Evolutionary conservation across 2,329 filamentous ascomycete genomes (phyloP).

Genomic region (Cadophora luteo-olivacea): DNA sequence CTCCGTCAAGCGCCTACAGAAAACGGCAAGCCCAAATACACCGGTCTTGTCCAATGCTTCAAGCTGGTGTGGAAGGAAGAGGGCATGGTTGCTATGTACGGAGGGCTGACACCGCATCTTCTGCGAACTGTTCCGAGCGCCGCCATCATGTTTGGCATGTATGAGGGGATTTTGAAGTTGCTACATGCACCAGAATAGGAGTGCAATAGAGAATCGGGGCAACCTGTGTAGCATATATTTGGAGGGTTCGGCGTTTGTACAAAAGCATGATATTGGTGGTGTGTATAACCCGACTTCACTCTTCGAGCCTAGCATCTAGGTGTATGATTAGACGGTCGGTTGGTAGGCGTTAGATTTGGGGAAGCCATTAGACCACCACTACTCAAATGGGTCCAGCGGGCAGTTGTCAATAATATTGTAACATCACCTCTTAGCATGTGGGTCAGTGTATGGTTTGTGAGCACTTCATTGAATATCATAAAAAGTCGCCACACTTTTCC

Average conservation of each 20-base stretch:
- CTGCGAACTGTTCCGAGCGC: slow-evolving; percentile 90
- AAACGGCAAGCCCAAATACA: slow-evolving; percentile 80
- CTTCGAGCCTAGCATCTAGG: slow-evolving; percentile 17
- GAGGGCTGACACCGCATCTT: slow-evolving; percentile 89
- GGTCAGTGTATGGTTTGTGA: slow-evolving; percentile 9
- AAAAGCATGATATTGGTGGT: slow-evolving; percentile 17
- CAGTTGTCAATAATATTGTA: slow-evolving; percentile 20
- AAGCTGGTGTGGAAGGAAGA: slow-evolving; percentile 87
- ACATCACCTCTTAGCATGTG: slow-evolving; percentile 5
- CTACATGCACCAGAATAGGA: slow-evolving; percentile 41
- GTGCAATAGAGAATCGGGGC: slow-evolving; percentile 18
- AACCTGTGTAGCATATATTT: slow-evolving; percentile 28
- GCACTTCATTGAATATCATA: slow-evolving; percentile 18
- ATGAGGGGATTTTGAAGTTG: slow-evolving; percentile 47
- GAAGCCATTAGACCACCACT: slow-evolving; percentile 17
- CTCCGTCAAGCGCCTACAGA: slow-evolving; percentile 83
- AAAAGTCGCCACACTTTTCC: slow-evolving; percentile 28
- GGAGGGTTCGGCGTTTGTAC: slow-evolving; percentile 34
- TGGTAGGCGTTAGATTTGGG: slow-evolving; percentile 19
- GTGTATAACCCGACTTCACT: slow-evolving; percentile 25
- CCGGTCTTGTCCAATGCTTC: slow-evolving; percentile 87
- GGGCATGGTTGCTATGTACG: slow-evolving; percentile 84
- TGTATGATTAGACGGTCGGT: slow-evolving; percentile 16
- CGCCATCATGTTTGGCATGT: slow-evolving; percentile 97
- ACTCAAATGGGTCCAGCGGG: slow-evolving; percentile 18